phyloP scores from a whole-genome alignment of 2,329 filamentous ascomycete species.

The Rhinocladiella similis region DNA sequence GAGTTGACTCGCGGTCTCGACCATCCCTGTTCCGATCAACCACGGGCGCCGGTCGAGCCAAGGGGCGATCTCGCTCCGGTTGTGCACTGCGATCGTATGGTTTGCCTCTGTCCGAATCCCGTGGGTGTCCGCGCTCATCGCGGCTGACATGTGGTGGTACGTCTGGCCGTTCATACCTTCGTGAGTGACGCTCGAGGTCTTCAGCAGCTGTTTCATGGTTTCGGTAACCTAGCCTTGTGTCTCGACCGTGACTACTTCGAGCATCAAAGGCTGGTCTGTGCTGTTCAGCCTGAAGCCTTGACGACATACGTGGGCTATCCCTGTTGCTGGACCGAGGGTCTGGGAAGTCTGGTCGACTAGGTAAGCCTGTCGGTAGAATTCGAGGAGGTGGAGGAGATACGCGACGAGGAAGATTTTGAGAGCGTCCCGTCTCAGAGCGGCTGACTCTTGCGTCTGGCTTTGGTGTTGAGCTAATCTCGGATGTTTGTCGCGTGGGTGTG shows the following conservation, averaged over 20 bases:
- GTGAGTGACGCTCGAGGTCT: constrained; percentile 33
- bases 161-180: constrained; percentile 38
- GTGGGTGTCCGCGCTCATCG: constrained; percentile 25
- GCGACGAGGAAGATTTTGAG: constrained; percentile 36
- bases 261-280: constrained; percentile 34
- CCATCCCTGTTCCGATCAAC: constrained; percentile 30
- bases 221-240: constrained; percentile 38
- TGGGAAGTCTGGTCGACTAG: constrained; percentile 35
- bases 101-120: constrained; percentile 23
- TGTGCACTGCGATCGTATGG: constrained; percentile 21
- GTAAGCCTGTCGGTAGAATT: constrained; percentile 39
- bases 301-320: constrained; percentile 38
- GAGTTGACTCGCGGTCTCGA: constrained; percentile 25
- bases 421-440: constrained; percentile 18
- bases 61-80: constrained; percentile 25
- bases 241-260: constrained; percentile 35
- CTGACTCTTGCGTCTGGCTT: constrained; percentile 19
- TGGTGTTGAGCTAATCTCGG: constrained; percentile 3
- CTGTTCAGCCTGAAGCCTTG: constrained; percentile 29
- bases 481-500: constrained; percentile 15
- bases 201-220: constrained; percentile 41
- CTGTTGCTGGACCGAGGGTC: constrained; percentile 37
- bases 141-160: constrained; percentile 27
- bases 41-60: constrained; percentile 26
- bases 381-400: constrained; percentile 36